phyloP scores from a whole-genome alignment of 495 filamentous ascomycete genomes.

The Penicillium parvum region DNA sequence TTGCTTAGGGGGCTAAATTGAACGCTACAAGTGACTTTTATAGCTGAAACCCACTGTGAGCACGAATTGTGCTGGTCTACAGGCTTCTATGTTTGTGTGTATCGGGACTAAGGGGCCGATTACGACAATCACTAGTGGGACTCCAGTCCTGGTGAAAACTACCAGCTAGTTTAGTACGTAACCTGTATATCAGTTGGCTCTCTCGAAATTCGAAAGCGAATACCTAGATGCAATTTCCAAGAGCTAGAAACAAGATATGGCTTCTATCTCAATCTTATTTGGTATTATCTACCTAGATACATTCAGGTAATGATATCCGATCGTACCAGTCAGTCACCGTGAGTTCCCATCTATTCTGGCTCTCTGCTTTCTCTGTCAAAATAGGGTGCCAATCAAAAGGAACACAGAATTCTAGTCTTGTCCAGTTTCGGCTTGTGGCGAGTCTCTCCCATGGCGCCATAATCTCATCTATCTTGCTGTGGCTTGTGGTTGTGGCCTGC shows the following conservation, averaged over 20 bases:
- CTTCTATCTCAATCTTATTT: neutral
- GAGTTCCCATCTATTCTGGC: neutral
- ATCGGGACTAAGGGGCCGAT: neutral
- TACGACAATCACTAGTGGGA: constrained; percentile 1
- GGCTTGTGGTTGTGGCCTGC: neutral
- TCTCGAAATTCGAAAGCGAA: too few species aligned
- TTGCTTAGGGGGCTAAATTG: too few species aligned
- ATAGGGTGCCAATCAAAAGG: neutral
- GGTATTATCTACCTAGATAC: too few species aligned
- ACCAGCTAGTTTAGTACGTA: too few species aligned
- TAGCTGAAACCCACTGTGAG: neutral
- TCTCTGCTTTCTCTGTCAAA: neutral
- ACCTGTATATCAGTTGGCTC: too few species aligned
- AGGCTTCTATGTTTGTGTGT: neutral
- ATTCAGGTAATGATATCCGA: too few species aligned
- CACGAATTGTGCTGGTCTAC: neutral
- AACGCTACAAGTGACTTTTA: too few species aligned
- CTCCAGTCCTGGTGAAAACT: neutral
- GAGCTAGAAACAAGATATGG: neutral
- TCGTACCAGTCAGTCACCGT: neutral
- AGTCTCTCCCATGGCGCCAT: neutral
- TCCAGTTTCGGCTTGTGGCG: neutral
- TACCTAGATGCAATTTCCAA: too few species aligned
- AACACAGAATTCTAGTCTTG: constrained; percentile 1
- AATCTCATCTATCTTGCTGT: neutral